Base-by-base conservation (phyloP, 2,329 filamentous ascomycete genomes). In the Xylaria sp. region DNA sequence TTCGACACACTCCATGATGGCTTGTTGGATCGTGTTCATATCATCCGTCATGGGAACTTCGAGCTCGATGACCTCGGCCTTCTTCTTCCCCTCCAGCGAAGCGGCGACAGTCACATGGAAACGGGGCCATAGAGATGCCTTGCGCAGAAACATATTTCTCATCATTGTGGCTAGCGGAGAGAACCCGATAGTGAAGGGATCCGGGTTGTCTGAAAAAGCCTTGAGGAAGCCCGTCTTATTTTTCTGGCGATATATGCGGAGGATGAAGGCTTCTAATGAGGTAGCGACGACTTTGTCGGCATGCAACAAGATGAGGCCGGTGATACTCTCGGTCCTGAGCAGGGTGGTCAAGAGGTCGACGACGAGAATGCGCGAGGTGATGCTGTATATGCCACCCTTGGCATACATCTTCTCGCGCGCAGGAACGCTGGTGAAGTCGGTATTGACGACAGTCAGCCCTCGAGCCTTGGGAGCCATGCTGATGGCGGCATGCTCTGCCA, bases 191-290 rank as follows among this genome's bases (percentile, higher is more conserved):
- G 93, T 92, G 77, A 99, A 97, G 0, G 94, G 92, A 77, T 98
- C 94, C 0, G 96, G 95, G 40, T 91, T 92, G 78, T 99, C 96
- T 0, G 94, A 96, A 77, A 99, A 97, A 13, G 96, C 96, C 78
- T 99, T 99, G 37, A 99, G 84, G 74, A 99, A 98, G 40, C 96
- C 96, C 37, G 82, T 85, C 82, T 97, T 97, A 81, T 99, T 99
- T 84, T 93, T 93, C 81, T 98, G 95, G 69, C 96, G 88, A 79
- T 94, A 99, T 64, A 98, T 93, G 47, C 96, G 89, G 68, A 98
- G 84, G 70, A 99, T 98, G 80, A 99, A 99, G 6, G 96, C 95
- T 80, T 99, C 96, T 2, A 94, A 83, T 1, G 94, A 96, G 0
- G 94, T 98, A 16, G 94, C 93, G 27, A 94, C 83, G 37, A 97